phyloP scores from a whole-genome alignment of 305 asterid species.

The Fraxinus dipetala region DNA sequence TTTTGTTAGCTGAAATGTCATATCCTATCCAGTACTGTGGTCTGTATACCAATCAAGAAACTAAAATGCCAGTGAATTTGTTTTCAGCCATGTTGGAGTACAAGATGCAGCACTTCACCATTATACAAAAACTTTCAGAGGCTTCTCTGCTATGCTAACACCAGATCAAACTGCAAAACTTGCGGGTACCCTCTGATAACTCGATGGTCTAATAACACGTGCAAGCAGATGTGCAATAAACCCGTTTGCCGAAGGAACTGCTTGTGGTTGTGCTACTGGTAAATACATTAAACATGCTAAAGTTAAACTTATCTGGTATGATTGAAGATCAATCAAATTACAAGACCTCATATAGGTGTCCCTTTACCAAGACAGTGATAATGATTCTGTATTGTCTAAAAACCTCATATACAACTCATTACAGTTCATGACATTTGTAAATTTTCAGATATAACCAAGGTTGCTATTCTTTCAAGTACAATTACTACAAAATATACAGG shows the following conservation, averaged over 20 bases:
- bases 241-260: background rate
- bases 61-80: background rate
- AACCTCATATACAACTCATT: background rate
- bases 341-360: background rate
- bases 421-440: background rate
- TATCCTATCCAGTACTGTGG: background rate
- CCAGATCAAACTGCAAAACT: conserved; percentile 48
- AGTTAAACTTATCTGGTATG: background rate
- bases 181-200: conserved; percentile 28
- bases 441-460: background rate
- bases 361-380: background rate
- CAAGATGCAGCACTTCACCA: conserved; percentile 43
- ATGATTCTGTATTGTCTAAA: background rate
- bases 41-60: background rate
- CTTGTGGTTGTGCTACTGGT: background rate
- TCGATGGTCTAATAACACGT: background rate
- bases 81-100: conserved; percentile 40
- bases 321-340: background rate
- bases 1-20: background rate
- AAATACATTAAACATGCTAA: background rate
- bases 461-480: background rate
- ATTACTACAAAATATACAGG: background rate
- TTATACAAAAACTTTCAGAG: conserved; percentile 56
- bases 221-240: background rate
- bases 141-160: conserved; percentile 66